phyloP scores from a whole-genome alignment of 2,329 filamentous ascomycete genomes.

The Venturia pyrina region DNA sequence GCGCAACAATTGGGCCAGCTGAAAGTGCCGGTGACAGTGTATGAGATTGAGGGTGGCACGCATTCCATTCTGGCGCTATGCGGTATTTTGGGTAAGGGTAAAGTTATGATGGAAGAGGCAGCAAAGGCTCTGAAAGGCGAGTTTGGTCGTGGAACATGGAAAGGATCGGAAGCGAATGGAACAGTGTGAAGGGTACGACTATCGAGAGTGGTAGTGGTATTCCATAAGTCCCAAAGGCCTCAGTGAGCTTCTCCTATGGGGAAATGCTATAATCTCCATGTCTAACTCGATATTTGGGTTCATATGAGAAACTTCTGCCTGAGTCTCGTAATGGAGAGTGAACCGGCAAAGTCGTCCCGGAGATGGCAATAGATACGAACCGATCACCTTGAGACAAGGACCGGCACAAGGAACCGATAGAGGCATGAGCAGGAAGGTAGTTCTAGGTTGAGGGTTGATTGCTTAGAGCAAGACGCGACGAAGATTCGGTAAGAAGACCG shows the following conservation, averaged over 20 bases:
- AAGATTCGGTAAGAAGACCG: not conserved
- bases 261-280: not conserved
- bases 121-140: not conserved
- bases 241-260: not conserved
- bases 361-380: not conserved
- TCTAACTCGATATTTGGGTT: not conserved
- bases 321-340: not conserved
- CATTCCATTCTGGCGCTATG: slow-evolving; percentile 5
- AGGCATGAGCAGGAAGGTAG: not conserved
- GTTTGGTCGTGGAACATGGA: not conserved
- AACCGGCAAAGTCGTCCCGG: not conserved
- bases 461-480: not conserved
- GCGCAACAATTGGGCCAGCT: not conserved
- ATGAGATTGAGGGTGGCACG: slow-evolving; percentile 1
- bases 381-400: not conserved
- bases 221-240: not conserved
- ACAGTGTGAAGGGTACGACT: not conserved
- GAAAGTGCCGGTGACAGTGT: not conserved
- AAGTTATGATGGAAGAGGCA: not conserved
- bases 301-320: not conserved
- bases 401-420: not conserved
- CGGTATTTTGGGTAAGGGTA: not conserved
- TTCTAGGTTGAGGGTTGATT: not conserved
- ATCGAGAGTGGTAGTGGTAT: not conserved
- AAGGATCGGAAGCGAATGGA: not conserved